Evolutionary conservation across 371 early-diverging fungal species (phyloP), one percentile per base, ranked within the genome.

Genomic region (Mucor velutinosus): DNA sequence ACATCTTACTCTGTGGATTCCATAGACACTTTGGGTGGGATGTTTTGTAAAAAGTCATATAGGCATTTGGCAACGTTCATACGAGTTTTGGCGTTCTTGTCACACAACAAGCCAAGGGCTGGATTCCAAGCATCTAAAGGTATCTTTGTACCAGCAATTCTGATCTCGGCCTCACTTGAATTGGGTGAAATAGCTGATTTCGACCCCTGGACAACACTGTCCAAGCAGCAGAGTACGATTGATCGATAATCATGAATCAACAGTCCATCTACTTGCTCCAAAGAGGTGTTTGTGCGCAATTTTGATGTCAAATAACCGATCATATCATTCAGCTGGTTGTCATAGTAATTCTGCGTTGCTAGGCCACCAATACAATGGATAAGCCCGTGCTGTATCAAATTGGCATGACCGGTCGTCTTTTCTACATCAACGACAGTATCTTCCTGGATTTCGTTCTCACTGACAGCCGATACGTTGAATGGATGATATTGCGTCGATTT

Each of bases 261-360:
- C 27, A 86, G 70, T 10, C 73, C 75, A 4, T 88, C 88, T 0
- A 86, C 74, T 12, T 77, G 69, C 25, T 81, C 79, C 7, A 85
- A 69, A 0, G 77, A 61, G 0, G 81, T 77, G 25, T 77, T 78
- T 7, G 87, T 65, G 39, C 85, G 72, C 19, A 92, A 65, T 62
- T 91, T 88, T 62, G 90, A 86, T 41, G 91, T 81, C 3, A 97
- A 73, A 67, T 90, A 92, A 0, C 87, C 83, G 4, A 92, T 75
- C 67, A 97, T 91, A 67, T 97, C 95, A 43, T 87, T 88, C 12
- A 93, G 75, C 75, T 96, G 97, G 66, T 91, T 91, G 8, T 89
- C 85, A 73, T 97, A 97, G 60, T 93, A 93, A 14, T 90, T 86
- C 58, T 93, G 91, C 12, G 86, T 86, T 7, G 90, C 93, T 62